Conservation (phyloP, 2,329 filamentous ascomycete genomes). For the Macrophomina tecta region DNA sequence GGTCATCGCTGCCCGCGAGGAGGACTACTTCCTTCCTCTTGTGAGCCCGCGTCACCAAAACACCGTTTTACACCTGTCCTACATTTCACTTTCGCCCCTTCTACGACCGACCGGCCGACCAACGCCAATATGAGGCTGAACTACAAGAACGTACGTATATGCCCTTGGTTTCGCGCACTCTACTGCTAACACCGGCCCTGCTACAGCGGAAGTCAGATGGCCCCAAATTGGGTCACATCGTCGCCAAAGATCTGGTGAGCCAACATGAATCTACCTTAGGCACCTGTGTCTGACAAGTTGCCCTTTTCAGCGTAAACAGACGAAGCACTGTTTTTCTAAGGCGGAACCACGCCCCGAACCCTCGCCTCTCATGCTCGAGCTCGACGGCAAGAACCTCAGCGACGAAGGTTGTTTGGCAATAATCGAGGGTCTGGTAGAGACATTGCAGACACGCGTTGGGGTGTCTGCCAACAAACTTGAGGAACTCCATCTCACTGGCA, state of each 20-base stretch:
- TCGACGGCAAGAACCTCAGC: slow-evolving; percentile 52
- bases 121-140: slow-evolving; percentile 39
- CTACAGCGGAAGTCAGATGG: slow-evolving; percentile 53
- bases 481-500: slow-evolving; percentile 54
- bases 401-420: slow-evolving; percentile 53
- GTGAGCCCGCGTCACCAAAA: not conserved
- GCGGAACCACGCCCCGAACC: slow-evolving; percentile 39
- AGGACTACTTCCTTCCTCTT: slow-evolving; percentile 1
- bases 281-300: slow-evolving; percentile 32
- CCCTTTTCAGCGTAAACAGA: slow-evolving; percentile 40
- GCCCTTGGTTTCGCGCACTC: not conserved
- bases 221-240: slow-evolving; percentile 51
- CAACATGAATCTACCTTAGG: slow-evolving; percentile 30
- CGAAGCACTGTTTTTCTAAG: slow-evolving; percentile 31
- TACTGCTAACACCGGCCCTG: not conserved
- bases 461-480: slow-evolving; percentile 45
- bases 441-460: slow-evolving; percentile 42
- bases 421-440: slow-evolving; percentile 49
- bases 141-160: slow-evolving; percentile 46
- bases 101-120: no score
- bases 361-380: slow-evolving; percentile 51
- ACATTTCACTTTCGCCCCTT: not conserved
- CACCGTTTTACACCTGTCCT: not conserved
- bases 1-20: not conserved
- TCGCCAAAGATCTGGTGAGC: slow-evolving; percentile 52